Evolutionary conservation across 768 basidiomycete genomes (phyloP), one percentile per base, ranked within the genome.

Genomic region (Podaxis mareebaensis): DNA sequence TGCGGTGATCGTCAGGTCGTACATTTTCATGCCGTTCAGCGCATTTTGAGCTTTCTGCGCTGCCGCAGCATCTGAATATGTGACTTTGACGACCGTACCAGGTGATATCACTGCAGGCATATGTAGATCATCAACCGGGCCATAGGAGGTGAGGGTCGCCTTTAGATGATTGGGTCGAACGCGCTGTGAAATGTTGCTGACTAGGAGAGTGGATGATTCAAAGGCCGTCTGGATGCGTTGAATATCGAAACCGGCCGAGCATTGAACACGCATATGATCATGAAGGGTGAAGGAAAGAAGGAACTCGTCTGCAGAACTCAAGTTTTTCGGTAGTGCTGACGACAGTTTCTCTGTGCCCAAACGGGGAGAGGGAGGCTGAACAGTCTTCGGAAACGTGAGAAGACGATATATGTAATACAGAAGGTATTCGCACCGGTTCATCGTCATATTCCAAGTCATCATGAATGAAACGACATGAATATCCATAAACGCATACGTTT

Each of bases 211-310:
- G 5, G 81, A 82, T 0, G 87, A 87, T 67, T 94, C 91, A 46
- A 92, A 90, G 0, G 92, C 92, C 0, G 83, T 71, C 36, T 81
- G 81, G 52, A 92, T 17, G 2, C 62, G 58, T 3, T 53, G 48
- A 33, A 67, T 86, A 66, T 94, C 91, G 54, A 91, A 89, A 0
- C 92, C 92, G 0, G 83, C 71, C 33, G 82, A 81, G 52, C 91
- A 76, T 22, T 77, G 82, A 20, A 88, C 81, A 56, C 77, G 79
- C 22, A 83, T 86, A 59, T 88, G 81, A 40, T 86, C 82, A 46
- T 85, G 78, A 6, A 90, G 70, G 0, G 72, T 77, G 12, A 81
- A 40, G 17, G 49, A 53, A 7, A 58, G 56, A 46, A 58, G 44
- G 26, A 54, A 57, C 4, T 57, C 56, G 12, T 51, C 56, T 3